Evolutionary conservation across 176 grass and related monocot species (phyloP).

Genomic region (Bolboschoenus planiculmis): DNA sequence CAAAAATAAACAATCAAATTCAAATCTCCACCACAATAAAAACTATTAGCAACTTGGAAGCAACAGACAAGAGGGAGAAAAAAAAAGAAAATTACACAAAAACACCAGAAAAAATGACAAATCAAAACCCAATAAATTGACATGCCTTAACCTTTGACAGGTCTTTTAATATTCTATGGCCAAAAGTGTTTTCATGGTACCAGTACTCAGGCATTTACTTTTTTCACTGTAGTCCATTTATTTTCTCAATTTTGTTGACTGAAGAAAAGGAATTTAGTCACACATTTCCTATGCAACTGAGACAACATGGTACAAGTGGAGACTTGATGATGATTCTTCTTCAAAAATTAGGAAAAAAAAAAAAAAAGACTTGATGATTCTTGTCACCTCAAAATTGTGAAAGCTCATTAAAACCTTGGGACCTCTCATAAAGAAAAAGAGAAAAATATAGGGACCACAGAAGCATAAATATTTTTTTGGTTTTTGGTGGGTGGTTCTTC

Average conservation of each 20-base stretch:
- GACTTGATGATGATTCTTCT: too few species aligned
- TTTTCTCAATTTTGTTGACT: background rate
- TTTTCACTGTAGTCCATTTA: background rate
- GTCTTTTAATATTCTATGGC: background rate
- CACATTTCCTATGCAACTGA: background rate
- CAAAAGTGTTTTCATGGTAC: background rate
- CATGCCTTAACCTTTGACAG: background rate
- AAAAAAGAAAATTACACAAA: background rate
- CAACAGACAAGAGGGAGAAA: background rate
- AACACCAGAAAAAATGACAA: background rate
- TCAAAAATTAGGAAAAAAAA: too few species aligned
- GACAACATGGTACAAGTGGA: slow-evolving; percentile 1
- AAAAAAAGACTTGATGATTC: too few species aligned
- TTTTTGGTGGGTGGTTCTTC: background rate
- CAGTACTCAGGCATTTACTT: background rate
- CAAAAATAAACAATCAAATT: too few species aligned
- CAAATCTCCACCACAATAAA: background rate
- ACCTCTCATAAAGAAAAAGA: background rate
- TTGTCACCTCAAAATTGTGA: slow-evolving; percentile 16
- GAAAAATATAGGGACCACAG: background rate
- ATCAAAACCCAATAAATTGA: background rate
- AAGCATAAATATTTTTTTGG: background rate
- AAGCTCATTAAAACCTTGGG: background rate
- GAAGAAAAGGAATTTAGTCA: background rate
- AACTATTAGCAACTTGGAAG: background rate